These are phyloP conservation scores for Cryptococcus jaspeensis DNA, from an alignment of 1,284 basidiomycete genomes.

Conservation along the genomic window DNA sequence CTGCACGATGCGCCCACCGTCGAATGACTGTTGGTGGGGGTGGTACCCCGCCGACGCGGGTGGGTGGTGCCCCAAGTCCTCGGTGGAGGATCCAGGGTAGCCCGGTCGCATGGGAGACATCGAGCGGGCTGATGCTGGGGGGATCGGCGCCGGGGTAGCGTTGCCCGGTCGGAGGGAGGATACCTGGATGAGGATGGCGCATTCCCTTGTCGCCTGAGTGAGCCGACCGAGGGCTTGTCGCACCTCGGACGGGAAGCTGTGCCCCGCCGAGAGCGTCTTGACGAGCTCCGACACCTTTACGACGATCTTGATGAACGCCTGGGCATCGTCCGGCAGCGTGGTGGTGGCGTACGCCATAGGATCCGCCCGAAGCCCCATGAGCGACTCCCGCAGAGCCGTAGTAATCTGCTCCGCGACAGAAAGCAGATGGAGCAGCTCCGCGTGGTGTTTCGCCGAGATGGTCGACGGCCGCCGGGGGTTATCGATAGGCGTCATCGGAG, in stretches of 20 bases:
- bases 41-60: slow-evolving; percentile 3
- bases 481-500: slow-evolving; percentile 7
- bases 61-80: neutral
- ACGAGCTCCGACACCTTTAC: slow-evolving; percentile 52
- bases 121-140: slow-evolving; percentile 6
- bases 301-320: slow-evolving; percentile 51
- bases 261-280: slow-evolving; percentile 47
- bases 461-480: slow-evolving; percentile 25
- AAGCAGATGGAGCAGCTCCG: slow-evolving; percentile 44
- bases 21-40: neutral
- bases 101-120: slow-evolving; percentile 13
- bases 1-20: neutral
- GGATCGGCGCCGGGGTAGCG: slow-evolving; percentile 20
- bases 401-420: slow-evolving; percentile 46
- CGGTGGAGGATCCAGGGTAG: neutral
- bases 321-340: slow-evolving; percentile 38
- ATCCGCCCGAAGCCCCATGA: slow-evolving; percentile 46
- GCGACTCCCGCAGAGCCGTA: slow-evolving; percentile 33
- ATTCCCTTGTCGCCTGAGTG: slow-evolving; percentile 54
- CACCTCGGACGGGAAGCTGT: slow-evolving; percentile 38
- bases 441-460: slow-evolving; percentile 35
- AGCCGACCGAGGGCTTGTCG: slow-evolving; percentile 47
- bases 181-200: slow-evolving; percentile 52
- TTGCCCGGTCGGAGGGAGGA: slow-evolving; percentile 39
- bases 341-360: slow-evolving; percentile 29